A percentile compares a stretch with the other conserved stretches of the same genome.
Evolutionary conservation across 208 protist genomes (phyloP).

Genomic region (Acanthamoeba lugdunensis): DNA sequence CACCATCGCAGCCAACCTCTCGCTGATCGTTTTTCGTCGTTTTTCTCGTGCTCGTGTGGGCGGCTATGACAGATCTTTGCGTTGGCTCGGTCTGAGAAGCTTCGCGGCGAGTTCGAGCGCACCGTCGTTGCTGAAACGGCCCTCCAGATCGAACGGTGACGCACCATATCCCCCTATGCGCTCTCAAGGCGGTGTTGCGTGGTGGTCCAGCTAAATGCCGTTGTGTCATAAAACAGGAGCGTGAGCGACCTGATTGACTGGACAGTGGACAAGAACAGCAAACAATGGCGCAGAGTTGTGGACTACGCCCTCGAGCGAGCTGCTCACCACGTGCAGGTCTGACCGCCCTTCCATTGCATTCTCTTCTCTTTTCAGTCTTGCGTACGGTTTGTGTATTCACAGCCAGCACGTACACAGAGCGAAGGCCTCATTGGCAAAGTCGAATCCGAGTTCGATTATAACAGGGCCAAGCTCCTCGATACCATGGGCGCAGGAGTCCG

Average conservation of each 20-base stretch:
- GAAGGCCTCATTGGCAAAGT: constrained; percentile 35
- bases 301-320: constrained; percentile 43
- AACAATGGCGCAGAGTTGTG: constrained; percentile 62
- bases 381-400: background rate
- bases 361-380: background rate
- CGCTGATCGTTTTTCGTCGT: background rate
- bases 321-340: background rate
- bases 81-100: constrained; percentile 8
- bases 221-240: background rate
- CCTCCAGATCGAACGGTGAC: constrained; percentile 19
- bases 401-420: background rate
- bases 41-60: too few relatives aligned
- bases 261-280: constrained; percentile 73
- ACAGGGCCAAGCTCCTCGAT: constrained; percentile 37
- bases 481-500: background rate
- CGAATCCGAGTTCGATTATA: constrained; percentile 51
- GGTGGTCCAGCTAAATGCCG: background rate
- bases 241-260: constrained; percentile 76
- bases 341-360: background rate
- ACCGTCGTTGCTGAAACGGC: constrained; percentile 44
- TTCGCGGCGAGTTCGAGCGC: constrained; percentile 55
- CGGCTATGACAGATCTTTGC: background rate
- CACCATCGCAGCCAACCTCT: background rate
- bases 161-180: background rate
- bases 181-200: background rate